phyloP scores from a whole-genome alignment of 164 flowering plant species.

The Macadamia tetraphylla region DNA sequence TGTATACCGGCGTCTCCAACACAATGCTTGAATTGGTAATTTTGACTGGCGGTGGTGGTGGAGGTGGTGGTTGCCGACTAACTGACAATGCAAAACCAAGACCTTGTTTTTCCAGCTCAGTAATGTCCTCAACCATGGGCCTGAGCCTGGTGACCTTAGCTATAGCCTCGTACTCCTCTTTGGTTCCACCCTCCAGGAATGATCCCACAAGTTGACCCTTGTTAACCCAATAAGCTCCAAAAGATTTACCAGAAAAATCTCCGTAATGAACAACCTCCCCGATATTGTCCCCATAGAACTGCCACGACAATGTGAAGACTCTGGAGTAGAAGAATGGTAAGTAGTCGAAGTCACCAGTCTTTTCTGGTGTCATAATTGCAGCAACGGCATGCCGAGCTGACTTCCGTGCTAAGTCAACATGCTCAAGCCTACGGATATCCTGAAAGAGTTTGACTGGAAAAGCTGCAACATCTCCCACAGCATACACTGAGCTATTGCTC shows the following conservation, averaged over 20 bases:
- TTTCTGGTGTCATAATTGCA: conserved; percentile 68
- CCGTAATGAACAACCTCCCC: conserved; percentile 86
- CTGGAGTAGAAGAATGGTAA: conserved; percentile 96
- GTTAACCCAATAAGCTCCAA: conserved; percentile 87
- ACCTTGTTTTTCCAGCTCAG: conserved; percentile 65
- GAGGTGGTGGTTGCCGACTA: conserved; percentile 25
- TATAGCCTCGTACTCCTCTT: conserved; percentile 86
- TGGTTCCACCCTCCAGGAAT: conserved; percentile 91
- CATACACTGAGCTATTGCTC: conserved; percentile 82
- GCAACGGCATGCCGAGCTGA: conserved; percentile 83
- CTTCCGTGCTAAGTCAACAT: conserved; percentile 83
- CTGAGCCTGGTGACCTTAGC: conserved; percentile 59
- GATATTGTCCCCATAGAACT: conserved; percentile 84
- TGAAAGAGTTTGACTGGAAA: conserved; percentile 82
- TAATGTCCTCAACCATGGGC: conserved; percentile 50
- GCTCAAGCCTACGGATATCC: conserved; percentile 87
- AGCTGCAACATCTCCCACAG: conserved; percentile 95
- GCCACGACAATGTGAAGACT: conserved; percentile 90
- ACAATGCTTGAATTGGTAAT: conserved; percentile 14
- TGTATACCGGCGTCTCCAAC: conserved; percentile 48
- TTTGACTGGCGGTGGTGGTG: conserved; percentile 14
- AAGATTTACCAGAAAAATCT: conserved; percentile 56
- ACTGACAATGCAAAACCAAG: conserved; percentile 51
- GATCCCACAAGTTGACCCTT: conserved; percentile 82
- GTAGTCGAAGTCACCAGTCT: conserved; percentile 65